Percentiles rank a stretch among this genome's conserved stretches.
These are phyloP conservation scores for Aspergillus costaricaensis DNA, from an alignment of 2,329 filamentous ascomycete species.

Conservation along the genomic window DNA sequence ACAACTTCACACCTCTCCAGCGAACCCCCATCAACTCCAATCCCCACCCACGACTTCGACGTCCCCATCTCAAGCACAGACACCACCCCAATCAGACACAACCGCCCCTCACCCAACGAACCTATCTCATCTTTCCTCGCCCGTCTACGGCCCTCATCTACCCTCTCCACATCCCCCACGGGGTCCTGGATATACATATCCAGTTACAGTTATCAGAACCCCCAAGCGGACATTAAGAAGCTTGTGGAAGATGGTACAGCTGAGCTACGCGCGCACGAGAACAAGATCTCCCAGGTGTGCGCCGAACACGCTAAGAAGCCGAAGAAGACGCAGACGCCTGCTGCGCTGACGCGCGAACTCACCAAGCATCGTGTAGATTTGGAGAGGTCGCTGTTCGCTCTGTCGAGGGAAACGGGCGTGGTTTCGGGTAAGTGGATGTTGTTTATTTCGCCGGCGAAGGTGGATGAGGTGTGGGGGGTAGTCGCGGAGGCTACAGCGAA, in stretches of 20 bases:
- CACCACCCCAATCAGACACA: not conserved
- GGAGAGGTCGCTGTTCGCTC: constrained; percentile 58
- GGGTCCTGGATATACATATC: constrained; percentile 73
- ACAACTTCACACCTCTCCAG: too few relatives aligned
- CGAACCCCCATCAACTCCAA: constrained; percentile 20
- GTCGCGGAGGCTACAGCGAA: constrained; percentile 68
- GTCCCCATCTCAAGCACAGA: not conserved
- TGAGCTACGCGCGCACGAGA: too few relatives aligned
- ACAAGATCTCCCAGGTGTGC: too few relatives aligned
- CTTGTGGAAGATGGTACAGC: too few relatives aligned
- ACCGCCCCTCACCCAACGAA: constrained; percentile 45
- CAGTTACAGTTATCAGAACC: constrained; percentile 54
- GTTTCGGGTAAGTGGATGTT: constrained; percentile 63
- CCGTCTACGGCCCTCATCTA: constrained; percentile 68
- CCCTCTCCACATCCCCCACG: constrained; percentile 42
- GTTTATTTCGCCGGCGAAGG: constrained; percentile 23
- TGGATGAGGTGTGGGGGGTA: constrained; percentile 53
- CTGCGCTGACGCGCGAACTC: constrained; percentile 48
- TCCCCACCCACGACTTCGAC: constrained; percentile 11
- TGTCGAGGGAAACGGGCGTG: constrained; percentile 62
- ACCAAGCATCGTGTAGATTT: too few relatives aligned
- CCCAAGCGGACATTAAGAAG: constrained; percentile 46
- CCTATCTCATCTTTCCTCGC: constrained; percentile 65
- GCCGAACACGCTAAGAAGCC: not conserved
- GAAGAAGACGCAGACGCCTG: constrained; percentile 34